Conservation (phyloP, 345 rosid species). For the Camelina sativa region DNA sequence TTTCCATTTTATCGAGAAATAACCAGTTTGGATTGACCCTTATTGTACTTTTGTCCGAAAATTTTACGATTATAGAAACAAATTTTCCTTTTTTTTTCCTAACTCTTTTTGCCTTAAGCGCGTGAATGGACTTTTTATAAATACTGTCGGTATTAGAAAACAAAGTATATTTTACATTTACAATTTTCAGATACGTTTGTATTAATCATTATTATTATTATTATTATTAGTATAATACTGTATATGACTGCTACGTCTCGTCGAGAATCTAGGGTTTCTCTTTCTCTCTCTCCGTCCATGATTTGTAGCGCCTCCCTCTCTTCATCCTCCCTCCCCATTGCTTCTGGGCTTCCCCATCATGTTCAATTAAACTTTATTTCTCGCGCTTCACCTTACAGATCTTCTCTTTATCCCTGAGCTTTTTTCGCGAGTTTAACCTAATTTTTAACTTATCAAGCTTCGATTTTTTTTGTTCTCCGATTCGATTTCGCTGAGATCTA, state of each 20-base stretch:
- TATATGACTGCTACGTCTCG: conserved; percentile 18
- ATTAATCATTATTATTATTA: neutral
- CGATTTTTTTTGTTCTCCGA: neutral
- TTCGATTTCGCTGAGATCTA: conserved; percentile 20
- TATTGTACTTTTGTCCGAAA: neutral
- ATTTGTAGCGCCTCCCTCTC: conserved; percentile 40
- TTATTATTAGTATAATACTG: too few species aligned
- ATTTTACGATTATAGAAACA: neutral
- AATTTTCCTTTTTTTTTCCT: neutral
- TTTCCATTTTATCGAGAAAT: too few species aligned
- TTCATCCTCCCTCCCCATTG: conserved; percentile 14
- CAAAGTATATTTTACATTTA: neutral
- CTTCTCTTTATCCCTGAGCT: conserved; percentile 26
- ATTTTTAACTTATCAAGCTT: neutral
- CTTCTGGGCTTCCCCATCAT: conserved; percentile 7
- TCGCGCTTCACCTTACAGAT: conserved; percentile 41
- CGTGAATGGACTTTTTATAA: neutral
- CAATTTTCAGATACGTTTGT: conserved; percentile 26
- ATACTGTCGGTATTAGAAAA: conserved; percentile 14
- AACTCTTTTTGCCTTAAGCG: neutral
- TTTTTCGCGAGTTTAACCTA: conserved; percentile 12
- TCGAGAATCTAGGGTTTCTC: conserved; percentile 60
- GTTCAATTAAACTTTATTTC: conserved; percentile 12
- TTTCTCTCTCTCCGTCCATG: conserved; percentile 27
- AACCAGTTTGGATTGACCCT: too few species aligned